Conservation (phyloP, 140 eudicot genomes). For the Erigeron philadelphicus region DNA sequence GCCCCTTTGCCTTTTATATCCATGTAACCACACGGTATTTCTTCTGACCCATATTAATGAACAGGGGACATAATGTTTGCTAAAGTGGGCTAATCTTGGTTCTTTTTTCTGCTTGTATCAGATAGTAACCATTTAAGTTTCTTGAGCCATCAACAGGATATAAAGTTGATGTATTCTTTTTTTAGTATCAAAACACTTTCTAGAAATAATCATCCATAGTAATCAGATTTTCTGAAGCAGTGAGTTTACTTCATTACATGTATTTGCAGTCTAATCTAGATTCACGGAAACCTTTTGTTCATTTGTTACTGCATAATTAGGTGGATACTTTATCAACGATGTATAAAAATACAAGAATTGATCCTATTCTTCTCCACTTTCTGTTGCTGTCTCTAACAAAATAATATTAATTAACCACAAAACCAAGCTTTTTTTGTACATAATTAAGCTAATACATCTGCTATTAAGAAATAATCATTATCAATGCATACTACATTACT, state of each 20-base stretch:
- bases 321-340: conserved; percentile 29
- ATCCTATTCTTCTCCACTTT: conserved; percentile 37
- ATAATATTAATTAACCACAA: conserved; percentile 11
- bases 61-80: conserved; percentile 11
- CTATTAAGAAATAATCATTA: not conserved
- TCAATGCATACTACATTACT: conserved; percentile 7
- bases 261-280: conserved; percentile 7
- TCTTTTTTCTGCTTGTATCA: conserved; percentile 9
- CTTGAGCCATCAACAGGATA: conserved; percentile 10
- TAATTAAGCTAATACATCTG: conserved; percentile 12
- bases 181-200: not conserved
- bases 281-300: conserved; percentile 18
- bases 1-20: too few relatives aligned
- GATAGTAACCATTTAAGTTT: not conserved
- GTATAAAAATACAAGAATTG: conserved; percentile 32
- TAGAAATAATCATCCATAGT: not conserved
- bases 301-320: conserved; percentile 7
- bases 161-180: conserved; percentile 21
- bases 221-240: not conserved
- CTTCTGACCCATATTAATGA: not conserved
- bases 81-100: not conserved
- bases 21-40: conserved; percentile 21
- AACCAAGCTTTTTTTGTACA: not conserved
- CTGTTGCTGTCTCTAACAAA: conserved; percentile 19
- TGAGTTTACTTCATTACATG: not conserved